Conservation (phyloP, 2,329 filamentous ascomycete species). For the Ophiostoma quercus region DNA sequence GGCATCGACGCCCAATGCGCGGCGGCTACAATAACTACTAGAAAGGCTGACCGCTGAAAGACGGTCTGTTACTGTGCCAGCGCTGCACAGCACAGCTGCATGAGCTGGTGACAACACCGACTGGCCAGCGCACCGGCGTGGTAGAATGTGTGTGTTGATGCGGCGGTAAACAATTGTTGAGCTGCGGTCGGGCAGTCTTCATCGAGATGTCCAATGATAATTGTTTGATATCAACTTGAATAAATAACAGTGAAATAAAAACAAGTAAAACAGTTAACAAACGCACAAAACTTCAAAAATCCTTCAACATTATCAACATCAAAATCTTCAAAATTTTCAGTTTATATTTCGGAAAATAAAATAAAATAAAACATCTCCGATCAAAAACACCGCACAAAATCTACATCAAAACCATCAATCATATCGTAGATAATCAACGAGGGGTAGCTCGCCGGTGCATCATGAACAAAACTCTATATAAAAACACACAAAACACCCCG, state of each 20-base stretch:
- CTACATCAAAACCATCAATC: not conserved
- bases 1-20: constrained; percentile 16
- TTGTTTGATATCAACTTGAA: too few relatives aligned
- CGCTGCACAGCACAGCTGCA: not conserved
- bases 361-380: not conserved
- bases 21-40: not conserved
- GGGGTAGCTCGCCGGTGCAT: not conserved
- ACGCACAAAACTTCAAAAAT: too few relatives aligned
- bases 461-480: not conserved
- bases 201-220: not conserved
- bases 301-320: too few relatives aligned
- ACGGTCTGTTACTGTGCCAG: not conserved
- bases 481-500: not conserved
- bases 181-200: not conserved
- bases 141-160: not conserved
- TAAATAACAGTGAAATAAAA: too few relatives aligned
- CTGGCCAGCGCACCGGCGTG: constrained; percentile 14
- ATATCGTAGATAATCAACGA: not conserved
- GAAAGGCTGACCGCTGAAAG: not conserved
- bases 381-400: not conserved
- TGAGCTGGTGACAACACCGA: constrained; percentile 13
- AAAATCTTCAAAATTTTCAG: too few relatives aligned
- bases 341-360: not conserved
- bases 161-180: constrained; percentile 6
- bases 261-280: too few relatives aligned